Evolutionary conservation across 1,284 basidiomycete species (phyloP), one percentile per base, ranked within the genome.

Genomic region (Cronartium quercuum): DNA sequence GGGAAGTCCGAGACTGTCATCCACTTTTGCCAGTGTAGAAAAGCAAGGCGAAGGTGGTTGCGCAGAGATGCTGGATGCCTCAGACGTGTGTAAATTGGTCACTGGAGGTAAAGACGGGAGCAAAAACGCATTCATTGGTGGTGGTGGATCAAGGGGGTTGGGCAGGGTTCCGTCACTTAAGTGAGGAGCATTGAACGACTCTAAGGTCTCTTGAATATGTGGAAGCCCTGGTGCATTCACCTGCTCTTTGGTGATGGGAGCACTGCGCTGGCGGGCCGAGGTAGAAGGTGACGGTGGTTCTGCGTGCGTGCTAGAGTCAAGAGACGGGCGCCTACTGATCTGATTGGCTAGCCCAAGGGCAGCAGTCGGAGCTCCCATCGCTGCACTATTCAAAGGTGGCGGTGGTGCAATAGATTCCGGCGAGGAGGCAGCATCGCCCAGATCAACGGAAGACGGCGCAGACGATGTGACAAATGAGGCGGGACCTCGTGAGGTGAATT

Each of bases 261-360:
- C 65, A 61, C 73, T 75, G 12, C 64, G 64, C 12, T 75, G 73
- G 40, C 73, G 73, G 57, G 73, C 68, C 29, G 73, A 75, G 21
- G 73, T 75, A n/a, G 73, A 75, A 35, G 73, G 73, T 51, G 73
- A 75, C 21, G 73, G 65, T 34, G 73, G 73, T 34, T 75, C 73
- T 15, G 73, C 73, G 40, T 67, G 65, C 13, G 65, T 75, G 58
- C 73, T 75, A n/a, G 73, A 75, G 29, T 67, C 73, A 55, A 62
- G 61, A 13, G 73, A 75, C n/a, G 65, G 21, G 47, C 73, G 65
- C 5, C 73, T 64, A 35, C 38, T 75, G 18, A 66, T 63, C 66
- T 75, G 73, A 68, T 55, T 75, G 4, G 73, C 44, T 37, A 75
- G 35, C 21, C 73, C 73, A 40, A 75, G 42, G 55, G 73, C 73